Evolutionary conservation across 345 rosid species (phyloP).

Genomic region (Lepidium africanum): DNA sequence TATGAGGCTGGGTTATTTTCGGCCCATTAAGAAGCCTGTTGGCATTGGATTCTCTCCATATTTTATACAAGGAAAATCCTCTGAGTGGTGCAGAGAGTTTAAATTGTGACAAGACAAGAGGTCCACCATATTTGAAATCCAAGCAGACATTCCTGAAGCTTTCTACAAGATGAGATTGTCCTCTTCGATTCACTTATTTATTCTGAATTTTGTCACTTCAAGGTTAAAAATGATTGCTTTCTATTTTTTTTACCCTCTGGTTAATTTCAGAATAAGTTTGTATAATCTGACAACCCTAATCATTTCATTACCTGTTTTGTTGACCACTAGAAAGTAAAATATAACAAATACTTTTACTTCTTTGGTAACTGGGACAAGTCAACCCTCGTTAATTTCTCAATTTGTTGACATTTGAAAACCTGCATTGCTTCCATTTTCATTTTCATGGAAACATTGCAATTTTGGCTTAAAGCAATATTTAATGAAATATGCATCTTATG

Average conservation of each 20-base stretch:
- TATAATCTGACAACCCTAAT: neutral
- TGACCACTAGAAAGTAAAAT: neutral
- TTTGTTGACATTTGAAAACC: neutral
- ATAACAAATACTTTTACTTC: neutral
- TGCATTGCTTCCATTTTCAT: neutral
- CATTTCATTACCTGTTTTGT: neutral
- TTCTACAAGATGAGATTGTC: neutral
- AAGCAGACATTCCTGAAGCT: slow-evolving; percentile 2
- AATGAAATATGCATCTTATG: neutral
- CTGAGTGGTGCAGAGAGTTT: neutral
- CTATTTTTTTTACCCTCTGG: neutral
- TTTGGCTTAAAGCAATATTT: neutral
- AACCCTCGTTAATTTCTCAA: neutral
- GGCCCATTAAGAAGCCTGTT: neutral
- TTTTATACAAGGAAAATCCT: neutral
- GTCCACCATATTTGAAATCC: neutral
- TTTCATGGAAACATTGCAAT: neutral
- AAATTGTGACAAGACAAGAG: slow-evolving; percentile 2
- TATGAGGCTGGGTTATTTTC: neutral
- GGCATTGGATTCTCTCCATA: neutral
- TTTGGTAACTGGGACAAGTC: neutral
- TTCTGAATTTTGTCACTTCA: neutral
- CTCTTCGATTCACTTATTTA: neutral
- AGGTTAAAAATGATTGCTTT: neutral
- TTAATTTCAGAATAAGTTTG: neutral